Percentiles rank a stretch among this genome's conserved stretches.
Evolutionary conservation across 129 eudicot species (phyloP).

Genomic region (Logfia minima): DNA sequence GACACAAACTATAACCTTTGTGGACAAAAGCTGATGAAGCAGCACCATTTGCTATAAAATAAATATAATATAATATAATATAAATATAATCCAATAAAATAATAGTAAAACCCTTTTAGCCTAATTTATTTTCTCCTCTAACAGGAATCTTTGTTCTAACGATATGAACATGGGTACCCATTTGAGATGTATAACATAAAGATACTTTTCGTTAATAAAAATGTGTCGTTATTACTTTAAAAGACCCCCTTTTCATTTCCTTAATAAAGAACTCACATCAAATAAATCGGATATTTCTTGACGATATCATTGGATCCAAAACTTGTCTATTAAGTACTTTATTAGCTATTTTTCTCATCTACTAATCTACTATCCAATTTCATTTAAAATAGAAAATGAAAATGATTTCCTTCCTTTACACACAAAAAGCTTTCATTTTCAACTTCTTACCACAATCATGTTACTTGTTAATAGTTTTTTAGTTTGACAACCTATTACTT

Average conservation of each 20-base stretch:
- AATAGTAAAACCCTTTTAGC: too few relatives aligned
- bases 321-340: too few relatives aligned
- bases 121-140: too few relatives aligned
- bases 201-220: too few relatives aligned
- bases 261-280: too few relatives aligned
- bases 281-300: too few relatives aligned
- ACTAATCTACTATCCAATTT: neutral
- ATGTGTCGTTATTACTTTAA: too few relatives aligned
- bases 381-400: neutral
- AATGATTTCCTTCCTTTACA: conserved; percentile 5
- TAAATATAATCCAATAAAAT: too few relatives aligned
- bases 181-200: too few relatives aligned
- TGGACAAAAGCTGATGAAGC: neutral
- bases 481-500: conserved; percentile 12
- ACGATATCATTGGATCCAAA: too few relatives aligned
- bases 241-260: too few relatives aligned
- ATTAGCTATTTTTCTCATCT: neutral
- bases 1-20: neutral
- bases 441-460: conserved; percentile 24
- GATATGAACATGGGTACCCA: neutral
- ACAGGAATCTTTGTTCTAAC: conserved; percentile 7
- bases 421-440: conserved; percentile 23
- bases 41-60: neutral
- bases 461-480: neutral
- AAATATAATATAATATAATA: too few relatives aligned